These are phyloP conservation scores for Saitozyma podzolica DNA, from an alignment of 768 basidiomycete species.

Conservation along the genomic window DNA sequence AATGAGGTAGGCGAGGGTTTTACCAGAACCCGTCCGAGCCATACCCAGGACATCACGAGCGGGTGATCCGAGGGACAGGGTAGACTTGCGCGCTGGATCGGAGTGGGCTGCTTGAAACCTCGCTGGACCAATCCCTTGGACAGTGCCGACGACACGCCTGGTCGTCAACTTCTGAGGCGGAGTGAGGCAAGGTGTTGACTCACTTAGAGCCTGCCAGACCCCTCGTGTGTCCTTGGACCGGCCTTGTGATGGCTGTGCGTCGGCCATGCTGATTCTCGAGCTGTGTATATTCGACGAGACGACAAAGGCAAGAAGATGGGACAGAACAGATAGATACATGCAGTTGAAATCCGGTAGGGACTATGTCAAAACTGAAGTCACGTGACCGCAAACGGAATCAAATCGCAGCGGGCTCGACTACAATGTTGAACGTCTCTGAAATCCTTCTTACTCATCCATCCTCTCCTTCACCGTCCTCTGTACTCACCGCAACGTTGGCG, in stretches of 20 bases:
- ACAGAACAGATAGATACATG: too few species aligned
- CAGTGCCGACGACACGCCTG: conserved; percentile 28
- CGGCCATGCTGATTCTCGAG: background rate
- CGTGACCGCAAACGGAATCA: too few species aligned
- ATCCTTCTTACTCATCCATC: too few species aligned
- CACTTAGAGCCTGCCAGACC: conserved; percentile 34
- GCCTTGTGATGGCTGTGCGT: background rate
- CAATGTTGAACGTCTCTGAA: too few species aligned
- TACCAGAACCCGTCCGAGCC: conserved; percentile 97
- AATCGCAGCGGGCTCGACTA: too few species aligned
- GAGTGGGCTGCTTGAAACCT: conserved; percentile 91
- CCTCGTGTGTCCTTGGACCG: conserved; percentile 3
- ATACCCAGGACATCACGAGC: conserved; percentile 94
- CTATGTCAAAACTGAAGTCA: too few species aligned
- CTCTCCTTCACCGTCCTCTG: too few species aligned
- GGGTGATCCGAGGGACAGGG: conserved; percentile 79
- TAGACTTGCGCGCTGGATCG: conserved; percentile 88
- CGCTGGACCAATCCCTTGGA: conserved; percentile 71
- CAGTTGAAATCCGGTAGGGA: too few species aligned
- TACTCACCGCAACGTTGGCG: background rate
- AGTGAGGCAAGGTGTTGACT: background rate
- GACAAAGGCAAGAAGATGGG: too few species aligned
- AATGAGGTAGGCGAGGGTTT: conserved; percentile 92
- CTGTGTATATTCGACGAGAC: too few species aligned
- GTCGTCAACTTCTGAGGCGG: background rate